These are phyloP conservation scores for Cucurbita moschata DNA, from an alignment of 306 rosid genomes.

Conservation along the genomic window DNA sequence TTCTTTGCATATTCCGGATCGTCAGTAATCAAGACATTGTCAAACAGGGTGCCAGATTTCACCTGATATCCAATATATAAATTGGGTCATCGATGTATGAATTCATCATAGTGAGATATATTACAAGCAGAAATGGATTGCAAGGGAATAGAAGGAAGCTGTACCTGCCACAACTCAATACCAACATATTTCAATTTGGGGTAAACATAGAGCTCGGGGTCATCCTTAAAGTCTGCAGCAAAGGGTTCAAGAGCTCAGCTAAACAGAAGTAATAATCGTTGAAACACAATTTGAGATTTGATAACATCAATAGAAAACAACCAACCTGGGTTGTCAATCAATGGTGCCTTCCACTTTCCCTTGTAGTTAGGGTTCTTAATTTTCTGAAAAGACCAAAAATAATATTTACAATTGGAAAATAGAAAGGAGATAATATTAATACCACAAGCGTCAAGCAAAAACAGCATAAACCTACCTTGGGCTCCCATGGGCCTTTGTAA, in stretches of 20 bases:
- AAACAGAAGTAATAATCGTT: background rate
- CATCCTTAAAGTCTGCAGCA: conserved; percentile 76
- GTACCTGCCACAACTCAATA: conserved; percentile 99
- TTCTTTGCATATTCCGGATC: conserved; percentile 89
- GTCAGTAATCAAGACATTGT: conserved; percentile 74
- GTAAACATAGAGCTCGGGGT: conserved; percentile 84
- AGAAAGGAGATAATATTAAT: background rate
- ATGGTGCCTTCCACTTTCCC: conserved; percentile 97
- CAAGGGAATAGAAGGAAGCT: background rate
- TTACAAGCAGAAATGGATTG: background rate
- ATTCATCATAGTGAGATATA: background rate
- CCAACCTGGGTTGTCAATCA: conserved; percentile 99
- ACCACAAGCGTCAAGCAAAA: background rate
- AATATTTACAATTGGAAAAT: background rate
- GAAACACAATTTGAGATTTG: background rate
- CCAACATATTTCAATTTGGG: conserved; percentile 89
- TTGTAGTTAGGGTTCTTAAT: conserved; percentile 84
- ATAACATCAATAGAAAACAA: conserved; percentile 6
- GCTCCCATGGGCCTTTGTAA: conserved; percentile 92
- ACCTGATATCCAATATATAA: conserved; percentile 39
- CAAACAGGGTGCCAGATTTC: conserved; percentile 91
- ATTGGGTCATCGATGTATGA: conserved; percentile 12
- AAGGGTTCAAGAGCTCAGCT: conserved; percentile 1
- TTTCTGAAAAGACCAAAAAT: conserved; percentile 33
- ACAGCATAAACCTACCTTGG: conserved; percentile 47